phyloP scores from a whole-genome alignment of 306 rosid genomes.

The Cicer cuneatum region DNA sequence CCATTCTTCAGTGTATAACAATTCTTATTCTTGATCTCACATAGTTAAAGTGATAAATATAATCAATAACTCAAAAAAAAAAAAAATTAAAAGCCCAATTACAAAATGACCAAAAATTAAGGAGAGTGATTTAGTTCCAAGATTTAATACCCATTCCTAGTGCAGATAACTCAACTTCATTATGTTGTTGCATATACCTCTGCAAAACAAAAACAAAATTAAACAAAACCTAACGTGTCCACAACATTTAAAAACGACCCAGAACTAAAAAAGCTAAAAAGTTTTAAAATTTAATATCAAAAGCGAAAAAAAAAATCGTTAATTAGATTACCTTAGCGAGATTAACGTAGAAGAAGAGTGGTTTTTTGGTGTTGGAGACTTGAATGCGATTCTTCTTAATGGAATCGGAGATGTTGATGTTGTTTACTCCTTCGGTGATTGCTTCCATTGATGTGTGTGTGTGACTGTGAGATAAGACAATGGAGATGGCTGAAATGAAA shows the following conservation, averaged over 20 bases:
- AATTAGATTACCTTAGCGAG: slow-evolving; percentile 62
- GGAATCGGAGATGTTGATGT: slow-evolving; percentile 57
- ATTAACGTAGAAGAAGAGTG: slow-evolving; percentile 78
- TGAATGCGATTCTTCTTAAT: slow-evolving; percentile 77
- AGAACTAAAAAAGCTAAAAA: background rate
- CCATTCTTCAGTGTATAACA: background rate
- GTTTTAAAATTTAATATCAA: slow-evolving; percentile 1
- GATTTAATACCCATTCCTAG: slow-evolving; percentile 76
- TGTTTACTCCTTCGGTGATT: slow-evolving; percentile 61
- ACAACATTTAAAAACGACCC: background rate
- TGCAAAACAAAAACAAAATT: slow-evolving; percentile 33
- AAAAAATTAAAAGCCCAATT: background rate
- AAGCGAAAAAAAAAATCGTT: background rate
- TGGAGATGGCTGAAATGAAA: background rate
- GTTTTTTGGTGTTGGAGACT: slow-evolving; percentile 78
- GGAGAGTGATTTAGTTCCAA: background rate
- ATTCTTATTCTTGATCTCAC: background rate
- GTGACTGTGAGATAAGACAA: background rate
- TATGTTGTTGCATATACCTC: slow-evolving; percentile 83
- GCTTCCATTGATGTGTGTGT: slow-evolving; percentile 54
- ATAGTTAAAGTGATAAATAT: background rate
- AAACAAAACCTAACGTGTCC: background rate
- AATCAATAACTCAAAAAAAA: slow-evolving; percentile 7
- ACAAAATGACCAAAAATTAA: background rate
- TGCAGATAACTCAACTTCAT: slow-evolving; percentile 85